Conservation (phyloP, 768 basidiomycete genomes). For the Tulasnella sp. region DNA sequence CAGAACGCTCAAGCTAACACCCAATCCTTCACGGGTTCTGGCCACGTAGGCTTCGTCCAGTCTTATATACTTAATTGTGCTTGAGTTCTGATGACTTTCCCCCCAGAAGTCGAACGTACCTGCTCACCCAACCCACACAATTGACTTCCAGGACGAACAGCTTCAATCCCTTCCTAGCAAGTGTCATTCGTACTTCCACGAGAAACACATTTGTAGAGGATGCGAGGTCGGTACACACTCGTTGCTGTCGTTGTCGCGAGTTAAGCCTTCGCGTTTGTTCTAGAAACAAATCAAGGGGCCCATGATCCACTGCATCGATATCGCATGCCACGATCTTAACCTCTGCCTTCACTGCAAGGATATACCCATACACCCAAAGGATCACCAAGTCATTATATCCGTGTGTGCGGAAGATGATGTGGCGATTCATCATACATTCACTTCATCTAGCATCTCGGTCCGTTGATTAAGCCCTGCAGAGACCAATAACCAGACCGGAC, state of each 20-base stretch:
- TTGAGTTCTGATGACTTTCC: neutral
- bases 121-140: neutral
- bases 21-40: neutral
- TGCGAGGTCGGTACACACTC: neutral
- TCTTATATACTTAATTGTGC: neutral
- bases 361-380: neutral
- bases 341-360: neutral
- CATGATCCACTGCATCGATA: conserved; percentile 4
- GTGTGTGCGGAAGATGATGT: neutral
- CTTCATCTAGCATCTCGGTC: neutral
- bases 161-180: neutral
- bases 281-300: neutral
- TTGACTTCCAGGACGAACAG: neutral
- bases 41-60: neutral
- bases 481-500: neutral
- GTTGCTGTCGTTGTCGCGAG: neutral
- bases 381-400: conserved; percentile 6
- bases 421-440: neutral
- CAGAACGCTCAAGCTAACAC: neutral
- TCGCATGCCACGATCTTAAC: neutral
- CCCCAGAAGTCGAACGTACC: neutral
- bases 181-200: neutral
- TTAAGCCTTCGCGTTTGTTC: neutral
- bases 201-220: neutral
- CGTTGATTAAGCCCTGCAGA: neutral